phyloP scores from a whole-genome alignment of 345 rosid genomes.

The Raphanus sativus region DNA sequence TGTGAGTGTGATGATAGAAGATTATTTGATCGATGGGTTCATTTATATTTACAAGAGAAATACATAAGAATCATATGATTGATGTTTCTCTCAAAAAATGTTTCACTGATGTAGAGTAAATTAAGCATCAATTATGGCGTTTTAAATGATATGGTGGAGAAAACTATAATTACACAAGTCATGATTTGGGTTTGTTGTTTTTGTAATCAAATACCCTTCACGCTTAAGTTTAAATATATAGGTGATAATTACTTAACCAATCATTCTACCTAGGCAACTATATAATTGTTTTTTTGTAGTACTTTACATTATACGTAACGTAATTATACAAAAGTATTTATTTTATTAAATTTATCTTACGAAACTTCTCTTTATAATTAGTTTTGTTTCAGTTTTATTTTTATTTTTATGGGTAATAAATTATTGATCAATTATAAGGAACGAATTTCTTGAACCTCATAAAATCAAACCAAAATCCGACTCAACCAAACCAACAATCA shows the following conservation, averaged over 20 bases:
- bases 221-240: slow-evolving; percentile 27
- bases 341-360: background rate
- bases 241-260: slow-evolving; percentile 17
- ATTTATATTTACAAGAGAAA: slow-evolving; percentile 20
- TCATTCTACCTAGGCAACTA: slow-evolving; percentile 19
- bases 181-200: slow-evolving; percentile 34
- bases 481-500: background rate
- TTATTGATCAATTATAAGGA: background rate
- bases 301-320: background rate
- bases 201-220: slow-evolving; percentile 29
- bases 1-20: background rate
- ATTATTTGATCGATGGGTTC: background rate
- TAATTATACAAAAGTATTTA: background rate
- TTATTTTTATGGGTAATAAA: background rate
- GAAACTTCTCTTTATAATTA: background rate
- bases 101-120: background rate
- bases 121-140: slow-evolving; percentile 19
- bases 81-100: background rate
- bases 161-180: slow-evolving; percentile 36
- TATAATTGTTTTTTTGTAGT: background rate
- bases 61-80: slow-evolving; percentile 22
- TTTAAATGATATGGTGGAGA: slow-evolving; percentile 13
- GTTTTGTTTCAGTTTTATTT: background rate
- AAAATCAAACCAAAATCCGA: background rate
- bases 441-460: background rate